A percentile compares a stretch with the other conserved stretches of the same genome.
Evolutionary conservation across 2,329 filamentous ascomycete genomes (phyloP).

Genomic region (Magnaporthales sp.): DNA sequence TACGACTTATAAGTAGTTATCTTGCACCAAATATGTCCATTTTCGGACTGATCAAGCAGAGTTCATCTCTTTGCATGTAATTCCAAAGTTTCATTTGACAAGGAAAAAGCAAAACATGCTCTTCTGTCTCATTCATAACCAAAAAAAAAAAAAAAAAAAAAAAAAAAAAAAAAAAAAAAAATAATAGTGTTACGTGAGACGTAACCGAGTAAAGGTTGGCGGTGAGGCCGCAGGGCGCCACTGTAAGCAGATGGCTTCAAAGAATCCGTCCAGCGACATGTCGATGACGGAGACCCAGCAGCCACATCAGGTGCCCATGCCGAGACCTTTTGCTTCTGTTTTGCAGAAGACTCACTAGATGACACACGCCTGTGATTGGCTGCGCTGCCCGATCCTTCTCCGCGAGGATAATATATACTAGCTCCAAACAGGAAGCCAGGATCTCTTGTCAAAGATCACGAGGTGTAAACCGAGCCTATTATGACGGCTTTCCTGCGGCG

Average conservation of each 20-base stretch:
- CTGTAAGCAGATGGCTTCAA: not conserved
- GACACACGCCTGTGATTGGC: not conserved
- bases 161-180: not conserved
- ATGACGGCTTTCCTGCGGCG: no score
- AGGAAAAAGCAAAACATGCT: not conserved
- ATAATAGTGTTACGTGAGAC: not conserved
- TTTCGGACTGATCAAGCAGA: not conserved
- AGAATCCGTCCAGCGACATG: not conserved
- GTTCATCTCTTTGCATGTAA: not conserved
- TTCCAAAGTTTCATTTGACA: not conserved
- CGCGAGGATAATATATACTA: no score
- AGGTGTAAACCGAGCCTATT: no score
- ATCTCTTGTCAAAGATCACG: no score
- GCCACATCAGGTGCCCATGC: not conserved
- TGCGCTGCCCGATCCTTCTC: not conserved
- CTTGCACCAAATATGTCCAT: not conserved
- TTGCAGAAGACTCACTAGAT: no score
- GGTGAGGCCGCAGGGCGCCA: not conserved
- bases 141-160: no score
- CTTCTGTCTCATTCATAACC: no score
- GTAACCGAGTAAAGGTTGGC: not conserved
- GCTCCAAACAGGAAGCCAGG: no score
- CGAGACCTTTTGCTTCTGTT: not conserved
- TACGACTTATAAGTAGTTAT: not conserved
- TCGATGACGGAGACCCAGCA: not conserved